Conservation (phyloP, 345 rosid species). For the Linum lewisii region DNA sequence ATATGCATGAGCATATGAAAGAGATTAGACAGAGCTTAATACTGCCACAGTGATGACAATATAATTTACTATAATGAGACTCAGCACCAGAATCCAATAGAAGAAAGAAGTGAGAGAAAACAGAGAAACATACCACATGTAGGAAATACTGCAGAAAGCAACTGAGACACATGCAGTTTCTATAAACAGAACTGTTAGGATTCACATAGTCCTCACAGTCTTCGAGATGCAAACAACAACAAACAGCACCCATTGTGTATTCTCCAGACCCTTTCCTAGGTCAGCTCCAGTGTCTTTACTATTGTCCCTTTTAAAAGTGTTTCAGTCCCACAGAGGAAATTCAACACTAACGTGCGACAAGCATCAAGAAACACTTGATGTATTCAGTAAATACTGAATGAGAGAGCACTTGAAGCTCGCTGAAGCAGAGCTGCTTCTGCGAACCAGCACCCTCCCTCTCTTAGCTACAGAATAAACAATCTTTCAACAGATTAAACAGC, state of each 20-base stretch:
- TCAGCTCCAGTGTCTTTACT: slow-evolving; percentile 22
- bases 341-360: too few species aligned
- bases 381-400: slow-evolving; percentile 7
- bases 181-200: slow-evolving; percentile 56
- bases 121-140: slow-evolving; percentile 39
- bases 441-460: slow-evolving; percentile 53
- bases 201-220: slow-evolving; percentile 72
- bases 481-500: slow-evolving; percentile 8
- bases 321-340: slow-evolving; percentile 19
- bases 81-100: not conserved
- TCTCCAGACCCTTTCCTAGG: slow-evolving; percentile 22
- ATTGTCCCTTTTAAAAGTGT: slow-evolving; percentile 10
- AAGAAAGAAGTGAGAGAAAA: slow-evolving; percentile 10
- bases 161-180: slow-evolving; percentile 75
- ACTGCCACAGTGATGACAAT: too few species aligned
- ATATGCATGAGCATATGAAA: not conserved
- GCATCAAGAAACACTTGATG: slow-evolving; percentile 16
- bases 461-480: slow-evolving; percentile 14
- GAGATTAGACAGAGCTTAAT: not conserved
- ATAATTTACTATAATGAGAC: too few species aligned
- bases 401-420: slow-evolving; percentile 54
- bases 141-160: slow-evolving; percentile 70
- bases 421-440: slow-evolving; percentile 34
- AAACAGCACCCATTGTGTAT: slow-evolving; percentile 72
- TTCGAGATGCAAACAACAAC: slow-evolving; percentile 64